phyloP scores from a whole-genome alignment of 495 filamentous ascomycete genomes.

The Cercophora newfieldiana region DNA sequence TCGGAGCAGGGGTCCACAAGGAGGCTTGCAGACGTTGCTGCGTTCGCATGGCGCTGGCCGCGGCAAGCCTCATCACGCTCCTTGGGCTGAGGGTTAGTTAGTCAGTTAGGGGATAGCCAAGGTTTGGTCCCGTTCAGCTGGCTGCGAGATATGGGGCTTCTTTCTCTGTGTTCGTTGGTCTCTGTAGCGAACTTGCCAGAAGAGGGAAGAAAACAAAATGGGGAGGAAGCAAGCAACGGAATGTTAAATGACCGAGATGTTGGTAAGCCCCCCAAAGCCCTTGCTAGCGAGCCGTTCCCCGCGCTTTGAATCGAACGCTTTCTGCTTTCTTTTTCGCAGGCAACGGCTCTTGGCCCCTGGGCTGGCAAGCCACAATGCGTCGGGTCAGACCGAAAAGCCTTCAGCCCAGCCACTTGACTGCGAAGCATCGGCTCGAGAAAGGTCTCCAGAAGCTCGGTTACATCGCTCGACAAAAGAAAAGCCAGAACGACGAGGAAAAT shows the following conservation, averaged over 20 bases:
- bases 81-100: neutral
- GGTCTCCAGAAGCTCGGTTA: neutral
- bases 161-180: neutral
- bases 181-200: neutral
- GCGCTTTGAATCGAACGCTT: conserved; percentile 24
- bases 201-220: neutral
- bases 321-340: conserved; percentile 21
- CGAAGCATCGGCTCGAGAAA: neutral
- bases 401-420: neutral
- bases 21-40: neutral
- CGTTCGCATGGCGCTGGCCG: neutral
- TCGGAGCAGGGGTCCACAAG: neutral
- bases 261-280: neutral
- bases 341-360: conserved; percentile 4
- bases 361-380: conserved; percentile 6
- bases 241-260: neutral
- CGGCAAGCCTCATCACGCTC: neutral
- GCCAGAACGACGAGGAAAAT: neutral
- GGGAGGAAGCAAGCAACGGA: neutral
- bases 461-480: neutral
- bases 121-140: neutral
- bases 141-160: neutral
- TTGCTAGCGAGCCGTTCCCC: neutral
- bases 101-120: neutral
- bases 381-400: neutral